Percentiles rank a stretch among this genome's conserved stretches.
Conservation (phyloP, 1,139 yeast species). For the Kodamaea ohmeri region DNA sequence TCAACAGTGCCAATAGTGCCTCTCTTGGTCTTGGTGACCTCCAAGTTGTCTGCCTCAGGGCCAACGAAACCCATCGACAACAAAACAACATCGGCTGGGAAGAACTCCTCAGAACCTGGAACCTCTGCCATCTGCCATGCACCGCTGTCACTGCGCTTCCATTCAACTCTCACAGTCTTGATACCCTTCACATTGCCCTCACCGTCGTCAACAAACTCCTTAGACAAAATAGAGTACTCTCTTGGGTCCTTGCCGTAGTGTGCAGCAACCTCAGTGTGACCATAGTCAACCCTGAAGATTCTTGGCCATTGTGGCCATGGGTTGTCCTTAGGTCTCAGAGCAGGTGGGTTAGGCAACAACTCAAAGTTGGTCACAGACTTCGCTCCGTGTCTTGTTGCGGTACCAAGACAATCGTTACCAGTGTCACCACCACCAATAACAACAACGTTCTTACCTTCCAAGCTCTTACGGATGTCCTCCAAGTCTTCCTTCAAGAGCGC, state of each 20-base stretch:
- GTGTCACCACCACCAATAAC: slow-evolving; percentile 99
- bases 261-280: slow-evolving; percentile 91
- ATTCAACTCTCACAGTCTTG: slow-evolving; percentile 94
- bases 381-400: slow-evolving; percentile 96
- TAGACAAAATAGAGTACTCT: slow-evolving; percentile 91
- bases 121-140: slow-evolving; percentile 99
- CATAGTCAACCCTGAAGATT: slow-evolving; percentile 95
- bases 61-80: slow-evolving; percentile 98
- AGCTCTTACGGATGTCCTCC: slow-evolving; percentile 67
- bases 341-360: slow-evolving; percentile 88
- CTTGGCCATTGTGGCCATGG: slow-evolving; percentile 99
- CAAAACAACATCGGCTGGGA: slow-evolving; percentile 92
- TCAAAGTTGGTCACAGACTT: slow-evolving; percentile 94
- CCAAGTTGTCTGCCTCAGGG: slow-evolving; percentile 82
- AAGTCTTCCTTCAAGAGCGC: slow-evolving; percentile 81
- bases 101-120: slow-evolving; percentile 90
- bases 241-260: slow-evolving; percentile 98
- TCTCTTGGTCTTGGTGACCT: slow-evolving; percentile 71
- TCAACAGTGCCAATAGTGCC: slow-evolving; percentile 78
- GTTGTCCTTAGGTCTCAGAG: slow-evolving; percentile 83
- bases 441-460: slow-evolving; percentile 85
- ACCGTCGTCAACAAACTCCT: slow-evolving; percentile 92
- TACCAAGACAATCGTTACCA: slow-evolving; percentile 98
- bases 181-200: slow-evolving; percentile 92
- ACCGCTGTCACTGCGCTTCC: slow-evolving; percentile 94